Evolutionary conservation across 2,329 filamentous ascomycete species (phyloP).

Genomic region (Aspergillus melleus): DNA sequence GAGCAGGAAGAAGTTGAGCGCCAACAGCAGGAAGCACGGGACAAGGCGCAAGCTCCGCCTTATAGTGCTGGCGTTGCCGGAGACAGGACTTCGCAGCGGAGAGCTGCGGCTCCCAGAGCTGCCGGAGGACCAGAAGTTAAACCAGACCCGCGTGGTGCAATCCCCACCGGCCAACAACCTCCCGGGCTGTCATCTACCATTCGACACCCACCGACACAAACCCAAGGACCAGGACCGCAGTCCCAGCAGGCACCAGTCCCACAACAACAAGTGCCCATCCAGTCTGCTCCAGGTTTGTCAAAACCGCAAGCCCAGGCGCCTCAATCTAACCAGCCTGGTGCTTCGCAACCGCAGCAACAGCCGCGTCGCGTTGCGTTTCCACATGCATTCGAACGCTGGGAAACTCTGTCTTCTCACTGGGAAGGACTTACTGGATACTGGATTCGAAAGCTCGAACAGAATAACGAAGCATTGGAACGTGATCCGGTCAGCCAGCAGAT

Average conservation of each 20-base stretch:
- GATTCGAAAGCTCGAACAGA: constrained; percentile 90
- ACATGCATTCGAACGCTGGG: constrained; percentile 97
- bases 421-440: constrained; percentile 96
- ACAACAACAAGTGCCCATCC: constrained; percentile 9
- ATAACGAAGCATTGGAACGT: constrained; percentile 77
- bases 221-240: background rate
- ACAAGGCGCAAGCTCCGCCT: constrained; percentile 32
- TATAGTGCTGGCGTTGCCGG: constrained; percentile 48
- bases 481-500: constrained; percentile 85
- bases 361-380: constrained; percentile 71
- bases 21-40: constrained; percentile 41
- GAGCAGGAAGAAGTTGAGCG: constrained; percentile 55
- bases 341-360: constrained; percentile 35
- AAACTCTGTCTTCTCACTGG: constrained; percentile 95
- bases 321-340: constrained; percentile 24
- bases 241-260: constrained; percentile 20
- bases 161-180: constrained; percentile 10
- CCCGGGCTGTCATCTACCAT: constrained; percentile 10
- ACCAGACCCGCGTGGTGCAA: constrained; percentile 13
- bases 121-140: constrained; percentile 11
- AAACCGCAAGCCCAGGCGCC: constrained; percentile 28
- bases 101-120: constrained; percentile 12
- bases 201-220: constrained; percentile 10
- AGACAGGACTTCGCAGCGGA: constrained; percentile 25
- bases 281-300: constrained; percentile 14